These are phyloP conservation scores for Coprinopsis cinerea DNA, from an alignment of 768 basidiomycete species.

Conservation along the genomic window DNA sequence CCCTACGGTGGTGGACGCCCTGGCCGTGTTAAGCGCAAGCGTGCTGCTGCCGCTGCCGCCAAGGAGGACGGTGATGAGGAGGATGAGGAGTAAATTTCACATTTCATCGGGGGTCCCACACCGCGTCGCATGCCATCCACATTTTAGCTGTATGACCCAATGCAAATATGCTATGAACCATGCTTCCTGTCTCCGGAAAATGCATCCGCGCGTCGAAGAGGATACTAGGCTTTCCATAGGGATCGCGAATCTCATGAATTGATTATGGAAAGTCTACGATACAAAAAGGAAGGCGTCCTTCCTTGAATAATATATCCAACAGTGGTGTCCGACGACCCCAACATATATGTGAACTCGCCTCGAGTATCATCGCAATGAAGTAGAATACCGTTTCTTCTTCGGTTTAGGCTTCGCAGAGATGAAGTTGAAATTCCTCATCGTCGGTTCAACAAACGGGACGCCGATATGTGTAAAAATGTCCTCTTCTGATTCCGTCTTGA, in stretches of 20 bases:
- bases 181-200: neutral
- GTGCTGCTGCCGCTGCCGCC: constrained; percentile 87
- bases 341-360: neutral
- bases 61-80: constrained; percentile 88
- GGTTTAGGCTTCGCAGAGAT: neutral
- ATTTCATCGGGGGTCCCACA: neutral
- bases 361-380: neutral
- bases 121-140: neutral
- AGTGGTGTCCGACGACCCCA: neutral
- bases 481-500: constrained; percentile 3
- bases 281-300: too few relatives aligned
- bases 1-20: constrained; percentile 93
- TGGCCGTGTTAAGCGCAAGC: constrained; percentile 98
- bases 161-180: constrained; percentile 16
- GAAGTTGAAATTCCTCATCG: constrained; percentile 8
- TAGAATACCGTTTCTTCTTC: too few relatives aligned
- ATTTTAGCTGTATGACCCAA: constrained; percentile 17
- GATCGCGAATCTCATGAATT: too few relatives aligned
- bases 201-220: neutral
- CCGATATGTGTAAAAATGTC: constrained; percentile 3
- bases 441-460: neutral
- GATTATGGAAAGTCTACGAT: too few relatives aligned
- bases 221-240: neutral
- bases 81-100: constrained; percentile 63
- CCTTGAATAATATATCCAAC: neutral